Base-by-base conservation (phyloP, 2,329 filamentous ascomycete species). In the Ascochyta clinopodiicola region DNA sequence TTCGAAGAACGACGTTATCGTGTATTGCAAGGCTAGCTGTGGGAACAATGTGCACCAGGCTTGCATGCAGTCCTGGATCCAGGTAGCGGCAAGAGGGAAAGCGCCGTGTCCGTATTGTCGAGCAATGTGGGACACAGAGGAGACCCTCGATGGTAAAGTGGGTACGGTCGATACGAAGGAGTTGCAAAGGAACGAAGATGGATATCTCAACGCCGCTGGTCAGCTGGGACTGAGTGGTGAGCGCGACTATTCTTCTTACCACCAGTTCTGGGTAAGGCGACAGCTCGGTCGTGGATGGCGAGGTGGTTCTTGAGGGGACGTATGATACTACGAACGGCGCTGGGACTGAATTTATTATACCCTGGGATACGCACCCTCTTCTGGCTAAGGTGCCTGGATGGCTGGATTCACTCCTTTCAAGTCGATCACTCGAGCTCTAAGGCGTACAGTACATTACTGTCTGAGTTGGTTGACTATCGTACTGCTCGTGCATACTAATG, bases 31-130 rank as follows among this genome's bases (percentile, higher is more conserved):
- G 64, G 80, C 81, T 0, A 78, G 81, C 2, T 88, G 86, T 61
- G 86, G 85, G 17, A 86, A 88, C 70, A 87, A 87, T 62, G 74
- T 87, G n/a, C 84, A 87, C 68, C 80, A 80, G 55, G 64, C 70
- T 1, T 87, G 85, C 61, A 86, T 87, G 68, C 70, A 81, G 50
- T 77, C 81, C 56, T 87, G 84, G 84, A 68, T 69, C 8, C 53
- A 65, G 2, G 60, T 61, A 8, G 61, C 68, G 6, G 65, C 63
- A 40, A 48, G 47, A 10, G 64, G 64, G 17, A 64, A 74, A 15
- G 80, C 84, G 15, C 86, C 84, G 0, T 88, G 86, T 62, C 86
- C 86, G 0, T 84, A 85, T 64, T 88, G 86, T 56, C 82, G 86
- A 12, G 83, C 81, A 12, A 65, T 69, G 1, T 88, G 86, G 86